Percentiles rank a stretch among this genome's conserved stretches.
These are phyloP conservation scores for Manihot esculenta DNA, from an alignment of 441 rosid species.

Conservation along the genomic window DNA sequence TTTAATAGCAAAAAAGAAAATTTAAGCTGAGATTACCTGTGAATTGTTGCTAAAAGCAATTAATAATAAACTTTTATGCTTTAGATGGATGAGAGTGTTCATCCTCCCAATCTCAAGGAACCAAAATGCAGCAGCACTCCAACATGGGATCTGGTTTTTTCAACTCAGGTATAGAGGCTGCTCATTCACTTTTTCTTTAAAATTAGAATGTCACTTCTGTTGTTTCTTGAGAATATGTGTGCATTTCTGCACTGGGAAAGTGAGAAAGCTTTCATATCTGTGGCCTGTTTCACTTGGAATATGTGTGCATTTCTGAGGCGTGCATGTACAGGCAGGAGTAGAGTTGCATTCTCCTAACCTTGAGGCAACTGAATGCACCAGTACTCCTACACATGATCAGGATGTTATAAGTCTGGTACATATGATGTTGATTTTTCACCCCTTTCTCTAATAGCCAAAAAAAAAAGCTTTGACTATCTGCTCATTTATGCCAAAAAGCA, in stretches of 20 bases:
- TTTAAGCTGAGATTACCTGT: not conserved
- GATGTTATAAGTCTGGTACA: slow-evolving; percentile 5
- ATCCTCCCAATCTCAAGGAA: slow-evolving; percentile 13
- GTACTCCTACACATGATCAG: not conserved
- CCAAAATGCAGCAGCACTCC: slow-evolving; percentile 20
- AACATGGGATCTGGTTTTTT: slow-evolving; percentile 16
- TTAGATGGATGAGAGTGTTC: slow-evolving; percentile 2
- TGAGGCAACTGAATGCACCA: not conserved
- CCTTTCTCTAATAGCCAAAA: no score
- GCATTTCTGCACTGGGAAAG: not conserved
- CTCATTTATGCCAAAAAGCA: not conserved
- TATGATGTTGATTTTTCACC: not conserved
- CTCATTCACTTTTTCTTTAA: not conserved
- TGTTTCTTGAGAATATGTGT: not conserved
- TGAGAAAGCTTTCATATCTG: no score
- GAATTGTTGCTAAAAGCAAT: not conserved
- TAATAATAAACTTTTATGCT: not conserved
- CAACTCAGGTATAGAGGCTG: slow-evolving; percentile 19
- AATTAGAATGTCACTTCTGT: not conserved
- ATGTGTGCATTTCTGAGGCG: not conserved
- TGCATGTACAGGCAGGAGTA: no score
- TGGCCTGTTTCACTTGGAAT: not conserved
- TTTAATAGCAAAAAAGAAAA: not conserved
- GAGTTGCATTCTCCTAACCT: not conserved
- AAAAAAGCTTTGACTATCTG: not conserved